Conservation (phyloP, 2,329 filamentous ascomycete genomes). For the Diaporthe sp. region DNA sequence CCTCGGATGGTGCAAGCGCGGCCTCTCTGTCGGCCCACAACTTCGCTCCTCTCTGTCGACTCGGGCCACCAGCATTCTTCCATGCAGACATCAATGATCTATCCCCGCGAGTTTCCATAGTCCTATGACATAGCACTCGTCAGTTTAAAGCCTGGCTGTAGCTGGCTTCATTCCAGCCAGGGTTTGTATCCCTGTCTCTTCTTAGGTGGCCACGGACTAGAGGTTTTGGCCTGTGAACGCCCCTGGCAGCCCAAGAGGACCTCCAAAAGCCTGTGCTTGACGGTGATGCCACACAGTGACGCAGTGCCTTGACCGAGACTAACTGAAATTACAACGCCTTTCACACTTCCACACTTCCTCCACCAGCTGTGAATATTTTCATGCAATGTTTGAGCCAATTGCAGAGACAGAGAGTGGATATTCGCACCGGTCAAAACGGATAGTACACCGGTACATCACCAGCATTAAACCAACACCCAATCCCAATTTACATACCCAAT, state of each 20-base stretch:
- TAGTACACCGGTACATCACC: no score
- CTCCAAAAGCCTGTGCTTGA: not conserved
- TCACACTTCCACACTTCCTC: not conserved
- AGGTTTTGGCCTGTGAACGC: not conserved
- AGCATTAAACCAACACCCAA: no score
- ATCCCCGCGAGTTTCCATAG: not conserved
- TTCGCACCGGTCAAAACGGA: no score
- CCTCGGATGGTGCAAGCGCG: not conserved
- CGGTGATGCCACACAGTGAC: no score
- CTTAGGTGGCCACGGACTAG: no score
- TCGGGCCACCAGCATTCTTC: no score
- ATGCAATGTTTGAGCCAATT: not conserved
- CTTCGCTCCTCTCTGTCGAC: not conserved
- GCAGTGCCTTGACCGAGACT: not conserved
- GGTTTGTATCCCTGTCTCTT: not conserved
- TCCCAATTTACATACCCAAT: no score
- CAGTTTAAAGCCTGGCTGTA: no score
- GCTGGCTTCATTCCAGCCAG: not conserved
- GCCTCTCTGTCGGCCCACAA: conserved; percentile 11
- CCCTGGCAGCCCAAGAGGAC: no score
- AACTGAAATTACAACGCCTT: not conserved
- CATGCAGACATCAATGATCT: no score
- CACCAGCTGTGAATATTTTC: not conserved
- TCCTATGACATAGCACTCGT: no score
- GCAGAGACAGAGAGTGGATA: no score